Evolutionary conservation across 495 filamentous ascomycete species (phyloP).

Genomic region (Penicillium ochrochloron): DNA sequence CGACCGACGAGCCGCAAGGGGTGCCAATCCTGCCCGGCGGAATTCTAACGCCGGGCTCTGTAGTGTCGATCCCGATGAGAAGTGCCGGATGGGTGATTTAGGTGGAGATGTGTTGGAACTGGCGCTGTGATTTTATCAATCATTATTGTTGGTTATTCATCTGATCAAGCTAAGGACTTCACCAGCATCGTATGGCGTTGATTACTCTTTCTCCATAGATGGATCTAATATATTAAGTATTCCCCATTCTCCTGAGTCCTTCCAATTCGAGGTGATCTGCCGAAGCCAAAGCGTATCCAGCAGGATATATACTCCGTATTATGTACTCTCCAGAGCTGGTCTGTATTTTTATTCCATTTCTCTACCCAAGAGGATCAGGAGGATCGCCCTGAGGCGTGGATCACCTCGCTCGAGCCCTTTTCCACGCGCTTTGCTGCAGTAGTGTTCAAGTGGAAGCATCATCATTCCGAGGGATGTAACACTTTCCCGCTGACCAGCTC

Average conservation of each 20-base stretch:
- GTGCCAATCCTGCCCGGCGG: conserved; percentile 27
- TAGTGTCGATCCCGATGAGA: conserved; percentile 31
- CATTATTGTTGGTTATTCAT: background rate
- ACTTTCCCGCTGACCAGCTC: background rate
- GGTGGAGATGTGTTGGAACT: background rate
- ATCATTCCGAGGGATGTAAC: conserved; percentile 1
- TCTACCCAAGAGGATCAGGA: conserved; percentile 1
- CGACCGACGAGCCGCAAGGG: conserved; percentile 25
- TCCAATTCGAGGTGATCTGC: conserved; percentile 1
- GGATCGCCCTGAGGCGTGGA: conserved; percentile 29
- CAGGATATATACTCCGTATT: background rate
- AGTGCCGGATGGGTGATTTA: conserved; percentile 23
- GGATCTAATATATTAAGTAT: background rate
- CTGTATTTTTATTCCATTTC: background rate
- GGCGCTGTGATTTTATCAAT: background rate
- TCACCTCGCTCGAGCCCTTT: conserved; percentile 29
- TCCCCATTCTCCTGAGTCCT: background rate
- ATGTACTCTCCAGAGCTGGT: too few species aligned
- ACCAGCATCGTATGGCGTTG: background rate
- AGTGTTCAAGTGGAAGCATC: background rate
- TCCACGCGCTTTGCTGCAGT: conserved; percentile 11
- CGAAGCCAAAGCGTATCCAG: conserved; percentile 1
- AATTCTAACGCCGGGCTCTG: conserved; percentile 26
- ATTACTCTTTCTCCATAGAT: background rate
- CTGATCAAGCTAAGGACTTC: conserved; percentile 4